Conservation (phyloP, 1,284 basidiomycete genomes). For the Rhodofomes roseus region DNA sequence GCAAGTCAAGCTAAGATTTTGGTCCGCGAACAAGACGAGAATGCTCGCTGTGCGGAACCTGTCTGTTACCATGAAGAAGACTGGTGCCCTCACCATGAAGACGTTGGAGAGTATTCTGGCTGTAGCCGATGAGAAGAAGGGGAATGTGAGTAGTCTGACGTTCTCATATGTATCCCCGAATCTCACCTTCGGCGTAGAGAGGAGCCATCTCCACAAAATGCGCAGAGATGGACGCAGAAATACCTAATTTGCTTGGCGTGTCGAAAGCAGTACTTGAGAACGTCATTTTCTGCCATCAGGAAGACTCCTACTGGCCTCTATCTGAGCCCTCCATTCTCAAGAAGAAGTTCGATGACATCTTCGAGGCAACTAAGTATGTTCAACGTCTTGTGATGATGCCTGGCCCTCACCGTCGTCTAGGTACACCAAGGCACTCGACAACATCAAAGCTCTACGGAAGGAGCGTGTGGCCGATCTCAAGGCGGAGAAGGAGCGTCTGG, state of each 20-base stretch:
- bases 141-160: slow-evolving; percentile 57
- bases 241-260: slow-evolving; percentile 91
- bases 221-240: slow-evolving; percentile 94
- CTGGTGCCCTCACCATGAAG: slow-evolving; percentile 88
- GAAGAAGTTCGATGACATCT: slow-evolving; percentile 99
- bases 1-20: slow-evolving; percentile 93
- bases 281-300: slow-evolving; percentile 99
- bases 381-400: slow-evolving; percentile 1
- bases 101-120: slow-evolving; percentile 93
- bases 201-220: slow-evolving; percentile 93
- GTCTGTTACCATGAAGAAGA: slow-evolving; percentile 93
- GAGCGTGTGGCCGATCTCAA: slow-evolving; percentile 90
- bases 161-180: too few relatives aligned
- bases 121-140: slow-evolving; percentile 65
- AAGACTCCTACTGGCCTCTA: slow-evolving; percentile 98
- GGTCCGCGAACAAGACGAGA: slow-evolving; percentile 80
- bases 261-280: slow-evolving; percentile 97
- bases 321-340: slow-evolving; percentile 89
- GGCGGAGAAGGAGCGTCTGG: slow-evolving; percentile 86
- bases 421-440: slow-evolving; percentile 95
- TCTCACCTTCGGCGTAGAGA: slow-evolving; percentile 45
- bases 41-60: slow-evolving; percentile 96
- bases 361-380: slow-evolving; percentile 89
- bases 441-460: slow-evolving; percentile 87
- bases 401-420: slow-evolving; percentile 36